Evolutionary conservation across 768 basidiomycete genomes (phyloP).

Genomic region (Pleurotus salmoneostramineus): DNA sequence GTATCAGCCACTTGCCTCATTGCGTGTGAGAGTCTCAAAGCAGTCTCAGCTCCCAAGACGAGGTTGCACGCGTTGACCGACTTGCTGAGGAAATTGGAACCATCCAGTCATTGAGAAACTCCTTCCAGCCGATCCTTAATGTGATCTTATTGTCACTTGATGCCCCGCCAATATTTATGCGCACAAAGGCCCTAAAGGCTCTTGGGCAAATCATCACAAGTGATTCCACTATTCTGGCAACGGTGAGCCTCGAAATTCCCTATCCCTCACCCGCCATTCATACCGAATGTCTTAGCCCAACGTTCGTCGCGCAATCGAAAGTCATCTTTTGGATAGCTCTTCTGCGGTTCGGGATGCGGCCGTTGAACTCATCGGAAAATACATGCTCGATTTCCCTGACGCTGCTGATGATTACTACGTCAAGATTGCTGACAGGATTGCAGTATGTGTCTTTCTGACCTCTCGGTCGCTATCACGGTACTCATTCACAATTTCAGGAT

Average conservation of each 20-base stretch:
- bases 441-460: conserved; percentile 44
- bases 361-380: conserved; percentile 96
- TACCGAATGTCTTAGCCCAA: conserved; percentile 44
- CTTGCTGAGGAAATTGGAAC: conserved; percentile 75
- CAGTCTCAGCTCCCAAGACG: conserved; percentile 62
- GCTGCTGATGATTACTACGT: conserved; percentile 89
- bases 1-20: conserved; percentile 14
- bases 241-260: conserved; percentile 37
- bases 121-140: conserved; percentile 81
- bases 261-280: not conserved
- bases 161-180: conserved; percentile 84
- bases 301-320: conserved; percentile 85
- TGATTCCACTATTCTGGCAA: conserved; percentile 77
- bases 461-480: too few relatives aligned
- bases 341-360: conserved; percentile 96
- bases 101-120: conserved; percentile 69
- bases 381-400: conserved; percentile 84
- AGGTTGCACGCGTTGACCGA: conserved; percentile 61
- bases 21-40: not conserved
- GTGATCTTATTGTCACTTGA: conserved; percentile 79
- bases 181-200: conserved; percentile 90
- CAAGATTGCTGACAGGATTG: conserved; percentile 85
- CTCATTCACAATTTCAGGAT: conserved; percentile 51
- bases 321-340: conserved; percentile 86
- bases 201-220: conserved; percentile 87